phyloP scores from a whole-genome alignment of 441 rosid species.

The Metrosideros polymorpha region DNA sequence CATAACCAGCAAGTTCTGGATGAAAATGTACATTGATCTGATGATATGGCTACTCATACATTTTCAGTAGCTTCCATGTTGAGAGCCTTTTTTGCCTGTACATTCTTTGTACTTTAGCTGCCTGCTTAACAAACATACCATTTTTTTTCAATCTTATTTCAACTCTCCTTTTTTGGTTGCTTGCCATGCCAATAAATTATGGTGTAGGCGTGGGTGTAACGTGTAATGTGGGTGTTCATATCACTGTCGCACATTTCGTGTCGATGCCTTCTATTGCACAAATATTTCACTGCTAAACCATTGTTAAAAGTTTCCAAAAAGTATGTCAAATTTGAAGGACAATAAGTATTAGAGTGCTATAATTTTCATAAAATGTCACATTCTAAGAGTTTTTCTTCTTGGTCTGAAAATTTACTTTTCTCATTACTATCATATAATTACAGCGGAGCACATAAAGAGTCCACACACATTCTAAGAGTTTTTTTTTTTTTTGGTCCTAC shows the following conservation, averaged over 20 bases:
- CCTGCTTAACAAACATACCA: background rate
- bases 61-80: background rate
- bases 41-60: background rate
- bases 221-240: background rate
- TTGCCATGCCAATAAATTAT: background rate
- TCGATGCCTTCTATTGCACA: background rate
- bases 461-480: background rate
- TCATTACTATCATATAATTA: too few species aligned
- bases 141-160: background rate
- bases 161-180: background rate
- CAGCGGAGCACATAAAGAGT: too few species aligned
- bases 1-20: background rate
- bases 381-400: background rate
- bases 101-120: background rate
- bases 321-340: background rate
- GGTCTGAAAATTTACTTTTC: too few species aligned
- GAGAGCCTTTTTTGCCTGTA: background rate
- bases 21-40: background rate
- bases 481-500: background rate
- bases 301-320: background rate
- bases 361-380: background rate
- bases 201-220: background rate
- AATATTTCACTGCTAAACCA: background rate
- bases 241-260: background rate
- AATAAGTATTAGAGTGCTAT: background rate